Conservation (phyloP, 2,329 filamentous ascomycete genomes). For the Orbilia javanica region DNA sequence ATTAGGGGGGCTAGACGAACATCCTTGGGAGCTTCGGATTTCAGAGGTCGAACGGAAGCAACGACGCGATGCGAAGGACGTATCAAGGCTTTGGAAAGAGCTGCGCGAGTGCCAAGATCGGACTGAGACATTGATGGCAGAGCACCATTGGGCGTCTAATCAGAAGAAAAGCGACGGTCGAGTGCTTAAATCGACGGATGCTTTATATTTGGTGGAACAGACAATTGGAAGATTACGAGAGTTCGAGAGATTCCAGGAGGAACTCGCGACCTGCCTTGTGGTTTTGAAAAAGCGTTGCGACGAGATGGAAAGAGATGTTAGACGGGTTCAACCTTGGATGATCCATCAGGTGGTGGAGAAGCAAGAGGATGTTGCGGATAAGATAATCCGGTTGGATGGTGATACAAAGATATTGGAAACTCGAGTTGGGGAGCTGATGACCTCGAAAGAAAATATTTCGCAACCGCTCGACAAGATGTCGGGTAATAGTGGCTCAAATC, state of each 20-base stretch:
- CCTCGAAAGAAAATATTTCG: neutral
- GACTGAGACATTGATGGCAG: slow-evolving; percentile 13
- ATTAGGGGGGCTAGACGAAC: slow-evolving; percentile 31
- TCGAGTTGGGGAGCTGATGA: slow-evolving; percentile 10
- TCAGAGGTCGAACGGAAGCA: slow-evolving; percentile 25
- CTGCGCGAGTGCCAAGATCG: slow-evolving; percentile 35
- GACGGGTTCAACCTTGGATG: neutral
- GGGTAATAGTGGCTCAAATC: neutral
- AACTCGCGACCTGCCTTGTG: neutral
- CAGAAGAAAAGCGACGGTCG: neutral
- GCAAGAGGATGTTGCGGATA: slow-evolving; percentile 27
- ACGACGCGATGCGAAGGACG: slow-evolving; percentile 24
- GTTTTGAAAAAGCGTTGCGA: slow-evolving; percentile 31
- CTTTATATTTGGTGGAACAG: slow-evolving; percentile 19
- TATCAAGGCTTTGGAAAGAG: slow-evolving; percentile 29
- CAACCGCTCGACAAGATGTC: slow-evolving; percentile 6
- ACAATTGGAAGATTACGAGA: slow-evolving; percentile 14
- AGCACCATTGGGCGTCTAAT: slow-evolving; percentile 18
- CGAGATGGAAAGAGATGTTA: slow-evolving; percentile 17
- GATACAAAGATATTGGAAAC: slow-evolving; percentile 10
- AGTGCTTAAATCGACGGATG: slow-evolving; percentile 13
- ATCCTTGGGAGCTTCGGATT: slow-evolving; percentile 39
- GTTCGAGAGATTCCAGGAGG: slow-evolving; percentile 25
- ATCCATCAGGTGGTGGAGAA: slow-evolving; percentile 23
- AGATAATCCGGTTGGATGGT: slow-evolving; percentile 10